phyloP scores from a whole-genome alignment of 768 basidiomycete species.

The Pholiota molesta region DNA sequence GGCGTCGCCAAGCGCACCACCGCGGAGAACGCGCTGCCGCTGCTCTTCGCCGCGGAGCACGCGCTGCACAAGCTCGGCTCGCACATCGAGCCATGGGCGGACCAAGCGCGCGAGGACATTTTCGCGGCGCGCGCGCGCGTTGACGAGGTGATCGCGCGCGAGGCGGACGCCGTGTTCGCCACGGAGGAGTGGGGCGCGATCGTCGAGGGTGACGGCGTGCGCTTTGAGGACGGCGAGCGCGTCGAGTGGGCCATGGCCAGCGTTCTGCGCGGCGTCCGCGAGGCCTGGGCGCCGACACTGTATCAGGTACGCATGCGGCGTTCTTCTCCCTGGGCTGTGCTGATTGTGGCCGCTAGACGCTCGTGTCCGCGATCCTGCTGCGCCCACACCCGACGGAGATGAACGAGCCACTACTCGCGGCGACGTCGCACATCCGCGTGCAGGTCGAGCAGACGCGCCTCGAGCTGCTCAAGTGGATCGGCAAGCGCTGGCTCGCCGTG shows the following conservation, averaged over 20 bases:
- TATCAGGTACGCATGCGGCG: constrained; percentile 65
- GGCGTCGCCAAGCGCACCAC: constrained; percentile 73
- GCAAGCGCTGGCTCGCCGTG: constrained; percentile 75
- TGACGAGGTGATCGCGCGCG: constrained; percentile 60
- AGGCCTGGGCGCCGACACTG: constrained; percentile 62
- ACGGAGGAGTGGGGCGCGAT: constrained; percentile 74
- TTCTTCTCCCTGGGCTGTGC: background rate
- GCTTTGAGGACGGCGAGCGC: constrained; percentile 78
- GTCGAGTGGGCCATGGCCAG: constrained; percentile 78
- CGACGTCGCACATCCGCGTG: constrained; percentile 70
- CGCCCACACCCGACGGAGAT: constrained; percentile 64
- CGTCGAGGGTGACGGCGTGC: constrained; percentile 70
- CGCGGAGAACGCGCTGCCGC: constrained; percentile 64
- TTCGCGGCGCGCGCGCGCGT: constrained; percentile 59
- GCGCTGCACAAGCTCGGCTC: constrained; percentile 57
- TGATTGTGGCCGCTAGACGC: constrained; percentile 44
- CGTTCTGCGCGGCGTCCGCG: constrained; percentile 61
- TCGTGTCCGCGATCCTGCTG: constrained; percentile 75
- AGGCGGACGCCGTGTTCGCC: constrained; percentile 68
- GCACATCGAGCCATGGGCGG: constrained; percentile 74
- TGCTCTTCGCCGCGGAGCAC: constrained; percentile 68
- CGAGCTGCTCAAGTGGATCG: constrained; percentile 74
- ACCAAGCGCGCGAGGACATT: constrained; percentile 68
- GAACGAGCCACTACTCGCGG: constrained; percentile 61
- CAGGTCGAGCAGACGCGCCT: constrained; percentile 74